Conservation (phyloP, 1,139 yeast species). For the Pichia sp. region DNA sequence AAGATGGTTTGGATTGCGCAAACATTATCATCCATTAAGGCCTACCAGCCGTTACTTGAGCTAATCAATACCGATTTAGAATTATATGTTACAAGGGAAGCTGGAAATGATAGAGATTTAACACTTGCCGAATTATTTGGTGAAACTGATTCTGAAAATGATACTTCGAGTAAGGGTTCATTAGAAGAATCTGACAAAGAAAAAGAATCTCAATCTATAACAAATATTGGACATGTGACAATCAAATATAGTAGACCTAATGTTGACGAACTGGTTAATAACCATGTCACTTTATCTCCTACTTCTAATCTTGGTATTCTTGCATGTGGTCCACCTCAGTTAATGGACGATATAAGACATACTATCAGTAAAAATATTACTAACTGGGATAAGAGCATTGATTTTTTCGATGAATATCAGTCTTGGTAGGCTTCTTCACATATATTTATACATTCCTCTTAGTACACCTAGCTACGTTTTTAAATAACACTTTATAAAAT, state of each 20-base stretch:
- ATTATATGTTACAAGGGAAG: conserved; percentile 11
- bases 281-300: conserved; percentile 31
- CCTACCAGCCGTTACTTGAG: conserved; percentile 7
- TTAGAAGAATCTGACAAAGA: background rate
- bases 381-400: conserved; percentile 16
- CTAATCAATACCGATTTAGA: conserved; percentile 10
- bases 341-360: conserved; percentile 34
- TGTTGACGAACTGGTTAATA: conserved; percentile 20
- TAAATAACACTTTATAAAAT: background rate
- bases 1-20: conserved; percentile 14
- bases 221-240: background rate
- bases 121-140: background rate
- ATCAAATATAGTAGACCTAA: background rate
- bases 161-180: background rate
- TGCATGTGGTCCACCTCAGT: conserved; percentile 42
- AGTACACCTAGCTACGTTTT: background rate
- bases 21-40: conserved; percentile 2
- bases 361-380: conserved; percentile 9
- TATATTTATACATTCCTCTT: background rate
- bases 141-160: background rate
- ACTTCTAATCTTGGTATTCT: conserved; percentile 35
- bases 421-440: conserved; percentile 13
- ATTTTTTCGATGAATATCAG: conserved; percentile 22
- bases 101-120: background rate
- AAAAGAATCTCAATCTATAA: background rate